Evolutionary conservation across 805 yeast species (phyloP).

Genomic region (Sugiyamaella mastotermitis): DNA sequence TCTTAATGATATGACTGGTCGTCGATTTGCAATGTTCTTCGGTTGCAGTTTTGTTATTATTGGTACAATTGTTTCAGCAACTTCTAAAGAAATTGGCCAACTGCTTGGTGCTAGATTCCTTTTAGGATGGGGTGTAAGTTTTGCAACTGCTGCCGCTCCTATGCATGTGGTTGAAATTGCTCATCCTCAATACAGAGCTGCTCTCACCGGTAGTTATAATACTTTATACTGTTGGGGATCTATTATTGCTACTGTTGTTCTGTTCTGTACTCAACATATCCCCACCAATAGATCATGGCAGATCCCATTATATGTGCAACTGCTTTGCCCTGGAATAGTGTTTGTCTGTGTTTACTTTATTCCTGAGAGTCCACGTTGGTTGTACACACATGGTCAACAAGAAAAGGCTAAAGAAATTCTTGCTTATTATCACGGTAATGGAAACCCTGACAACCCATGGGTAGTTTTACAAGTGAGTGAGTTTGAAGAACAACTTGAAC

Average conservation of each 20-base stretch:
- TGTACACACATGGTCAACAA: constrained; percentile 14
- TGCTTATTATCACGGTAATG: constrained; percentile 17
- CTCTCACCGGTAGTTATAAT: constrained; percentile 17
- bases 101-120: constrained; percentile 13
- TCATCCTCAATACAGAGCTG: constrained; percentile 13
- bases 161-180: constrained; percentile 13
- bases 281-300: constrained; percentile 12
- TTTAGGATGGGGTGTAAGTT: constrained; percentile 11
- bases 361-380: constrained; percentile 24
- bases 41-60: constrained; percentile 8
- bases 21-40: constrained; percentile 11
- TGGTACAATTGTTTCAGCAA: constrained; percentile 11
- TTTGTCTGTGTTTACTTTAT: constrained; percentile 7
- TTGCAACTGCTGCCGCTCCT: constrained; percentile 14
- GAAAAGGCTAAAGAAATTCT: constrained; percentile 17
- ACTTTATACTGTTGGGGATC: constrained; percentile 16
- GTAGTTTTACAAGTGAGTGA: constrained; percentile 18
- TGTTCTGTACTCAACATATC: constrained; percentile 8
- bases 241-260: constrained; percentile 15
- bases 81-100: constrained; percentile 8
- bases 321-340: constrained; percentile 13
- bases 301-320: constrained; percentile 17
- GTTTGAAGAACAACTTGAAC: constrained; percentile 14
- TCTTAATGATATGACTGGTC: constrained; percentile 13
- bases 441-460: constrained; percentile 11